Percentiles rank a stretch among this genome's conserved stretches.
Conservation (phyloP, 2,329 filamentous ascomycete species). For the Diplodia mutila region DNA sequence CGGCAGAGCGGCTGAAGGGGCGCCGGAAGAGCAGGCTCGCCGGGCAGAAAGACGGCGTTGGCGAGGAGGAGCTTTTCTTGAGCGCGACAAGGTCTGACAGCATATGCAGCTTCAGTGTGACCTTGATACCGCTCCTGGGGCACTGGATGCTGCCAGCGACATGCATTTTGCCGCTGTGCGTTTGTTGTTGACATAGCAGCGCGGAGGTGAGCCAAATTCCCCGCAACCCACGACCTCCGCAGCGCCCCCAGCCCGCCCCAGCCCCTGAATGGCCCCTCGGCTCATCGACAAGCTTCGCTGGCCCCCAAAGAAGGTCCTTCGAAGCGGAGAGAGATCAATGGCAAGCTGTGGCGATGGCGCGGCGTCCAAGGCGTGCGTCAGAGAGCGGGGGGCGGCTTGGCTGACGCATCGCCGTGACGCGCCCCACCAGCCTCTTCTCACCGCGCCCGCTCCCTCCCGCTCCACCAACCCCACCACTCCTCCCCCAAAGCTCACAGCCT, state of each 20-base stretch:
- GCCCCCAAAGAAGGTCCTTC: neutral
- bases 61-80: neutral
- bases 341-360: neutral
- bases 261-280: neutral
- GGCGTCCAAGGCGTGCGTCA: constrained; percentile 1
- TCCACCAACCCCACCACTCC: neutral
- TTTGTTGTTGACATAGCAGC: too few species aligned
- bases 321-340: neutral
- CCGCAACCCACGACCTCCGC: neutral
- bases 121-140: neutral
- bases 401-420: neutral
- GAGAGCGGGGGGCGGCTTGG: constrained; percentile 21
- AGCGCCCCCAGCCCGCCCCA: neutral
- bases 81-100: neutral
- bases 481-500: neutral
- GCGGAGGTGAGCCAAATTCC: neutral
- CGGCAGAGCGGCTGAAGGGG: neutral
- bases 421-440: neutral
- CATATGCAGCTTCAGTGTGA: neutral
- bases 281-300: too few species aligned
- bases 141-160: neutral
- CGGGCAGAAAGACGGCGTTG: neutral
- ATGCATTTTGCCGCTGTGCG: neutral
- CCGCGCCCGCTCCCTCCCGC: neutral
- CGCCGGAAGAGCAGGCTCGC: neutral